phyloP scores from a whole-genome alignment of 306 rosid genomes.

The Malus sieversii region DNA sequence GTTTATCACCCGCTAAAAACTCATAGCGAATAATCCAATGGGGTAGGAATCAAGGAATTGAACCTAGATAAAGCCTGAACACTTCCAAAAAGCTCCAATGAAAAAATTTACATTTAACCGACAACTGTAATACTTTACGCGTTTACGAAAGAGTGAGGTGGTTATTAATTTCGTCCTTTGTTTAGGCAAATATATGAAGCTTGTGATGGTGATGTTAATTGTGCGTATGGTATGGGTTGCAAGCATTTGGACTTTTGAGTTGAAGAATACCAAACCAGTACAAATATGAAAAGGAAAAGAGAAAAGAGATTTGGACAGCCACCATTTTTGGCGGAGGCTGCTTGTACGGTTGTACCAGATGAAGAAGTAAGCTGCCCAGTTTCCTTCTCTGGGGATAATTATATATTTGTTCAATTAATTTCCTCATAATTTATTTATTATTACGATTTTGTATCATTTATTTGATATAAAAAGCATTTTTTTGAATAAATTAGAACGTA shows the following conservation, averaged over 20 bases:
- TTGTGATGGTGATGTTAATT: conserved; percentile 1
- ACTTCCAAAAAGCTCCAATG: too few relatives aligned
- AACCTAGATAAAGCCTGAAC: too few relatives aligned
- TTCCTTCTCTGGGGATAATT: background rate
- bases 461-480: background rate
- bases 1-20: background rate
- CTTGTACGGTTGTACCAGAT: conserved; percentile 3
- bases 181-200: background rate
- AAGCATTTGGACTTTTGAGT: background rate
- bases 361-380: background rate
- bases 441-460: background rate
- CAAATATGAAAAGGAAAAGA: background rate
- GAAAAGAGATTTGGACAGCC: conserved; percentile 10
- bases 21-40: too few relatives aligned
- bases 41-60: too few relatives aligned
- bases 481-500: background rate
- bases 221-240: background rate
- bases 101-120: background rate
- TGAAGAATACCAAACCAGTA: conserved; percentile 11
- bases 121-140: background rate
- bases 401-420: background rate
- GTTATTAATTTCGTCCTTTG: conserved; percentile 1
- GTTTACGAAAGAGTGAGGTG: background rate
- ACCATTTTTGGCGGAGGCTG: conserved; percentile 12
- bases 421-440: background rate